phyloP scores from a whole-genome alignment of 208 protist genomes.

The Crithidia acanthocephali region DNA sequence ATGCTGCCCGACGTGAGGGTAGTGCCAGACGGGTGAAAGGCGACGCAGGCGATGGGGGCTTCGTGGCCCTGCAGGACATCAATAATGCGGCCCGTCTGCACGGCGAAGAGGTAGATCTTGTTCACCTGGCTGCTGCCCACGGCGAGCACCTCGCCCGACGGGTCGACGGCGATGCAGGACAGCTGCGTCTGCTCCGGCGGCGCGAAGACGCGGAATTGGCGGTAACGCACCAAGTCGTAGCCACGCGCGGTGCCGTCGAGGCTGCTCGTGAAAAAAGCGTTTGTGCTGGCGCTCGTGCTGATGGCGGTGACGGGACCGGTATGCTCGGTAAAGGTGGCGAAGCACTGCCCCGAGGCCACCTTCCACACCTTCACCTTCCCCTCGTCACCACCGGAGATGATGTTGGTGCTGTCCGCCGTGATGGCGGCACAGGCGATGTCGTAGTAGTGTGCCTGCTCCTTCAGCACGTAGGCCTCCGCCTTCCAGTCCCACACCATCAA shows the following conservation, averaged over 20 bases:
- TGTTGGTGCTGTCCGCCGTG: slow-evolving; percentile 85
- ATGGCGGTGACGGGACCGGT: slow-evolving; percentile 85
- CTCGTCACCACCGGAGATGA: slow-evolving; percentile 93
- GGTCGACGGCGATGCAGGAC: slow-evolving; percentile 93
- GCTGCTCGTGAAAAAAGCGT: slow-evolving; percentile 93
- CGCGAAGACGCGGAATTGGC: slow-evolving; percentile 90
- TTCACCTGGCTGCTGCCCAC: slow-evolving; percentile 83
- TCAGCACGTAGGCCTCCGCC: slow-evolving; percentile 91
- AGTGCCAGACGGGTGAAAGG: slow-evolving; percentile 90
- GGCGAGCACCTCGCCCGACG: slow-evolving; percentile 89
- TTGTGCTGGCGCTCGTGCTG: slow-evolving; percentile 77
- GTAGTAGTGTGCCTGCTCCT: slow-evolving; percentile 95
- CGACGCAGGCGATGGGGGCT: slow-evolving; percentile 83
- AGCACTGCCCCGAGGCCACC: slow-evolving; percentile 87
- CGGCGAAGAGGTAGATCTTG: slow-evolving; percentile 91
- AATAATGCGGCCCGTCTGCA: slow-evolving; percentile 91
- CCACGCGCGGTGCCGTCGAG: slow-evolving; percentile 92
- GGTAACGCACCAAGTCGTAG: slow-evolving; percentile 93
- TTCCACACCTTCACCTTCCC: slow-evolving; percentile 96
- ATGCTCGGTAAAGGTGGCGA: slow-evolving; percentile 94
- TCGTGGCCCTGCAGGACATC: slow-evolving; percentile 93
- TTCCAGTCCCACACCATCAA: slow-evolving; percentile 96
- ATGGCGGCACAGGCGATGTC: slow-evolving; percentile 90
- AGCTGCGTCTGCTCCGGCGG: slow-evolving; percentile 83
- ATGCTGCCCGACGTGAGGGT: slow-evolving; percentile 85